Base-by-base conservation (phyloP, 2,329 filamentous ascomycete species). In the Aspergillus transmontanensis region DNA sequence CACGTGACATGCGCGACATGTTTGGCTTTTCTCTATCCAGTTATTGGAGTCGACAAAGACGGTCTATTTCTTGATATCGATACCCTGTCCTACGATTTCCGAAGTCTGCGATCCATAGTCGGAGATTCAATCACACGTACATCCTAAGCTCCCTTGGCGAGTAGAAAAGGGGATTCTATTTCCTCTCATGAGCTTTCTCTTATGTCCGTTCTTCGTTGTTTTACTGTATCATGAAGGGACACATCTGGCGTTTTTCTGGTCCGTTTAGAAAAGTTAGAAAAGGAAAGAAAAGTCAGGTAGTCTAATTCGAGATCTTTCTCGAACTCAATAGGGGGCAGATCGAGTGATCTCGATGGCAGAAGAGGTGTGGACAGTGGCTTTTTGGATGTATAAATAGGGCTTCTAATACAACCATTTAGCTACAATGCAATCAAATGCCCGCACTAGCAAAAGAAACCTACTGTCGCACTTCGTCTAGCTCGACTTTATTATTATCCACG, bases 21-120 rank as follows among this genome's bases (percentile, higher is more conserved):
- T 60, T 58, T 34, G 46, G 43, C 46, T 59, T 55, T 41, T 60
- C 34, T 30, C 43, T 36, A 58, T 59, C 50, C 51, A 53, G 45
- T 59, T 60, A 58, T 48, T 55, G 55, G 60, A 63, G 63, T 50
- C 59, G 62, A 59, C 23, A 53, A 60, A 58, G 60, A 63, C 60
- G 58, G 50, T 57, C 36, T 56, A 64, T 67, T 67, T 66, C 53
- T 73, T 68, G 70, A 73, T 68, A 67, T 71, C 69, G 69, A 74
- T 73, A 72, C 71, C 71, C 71, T 70, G 64, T 71, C 64, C 60
- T 60, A 60, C 50, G 56, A 58, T 53, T 55, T 48, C 50, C 56
- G 56, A 51, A 50, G 56, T 58, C 23, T 48, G 23, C 53, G 43
- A 26, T 32, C 30, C 14, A 39, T 36, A 39, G 32, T 55, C 34